phyloP scores from a whole-genome alignment of 192 early-diverging fungal genomes.

The Bifiguratus adelaidae region DNA sequence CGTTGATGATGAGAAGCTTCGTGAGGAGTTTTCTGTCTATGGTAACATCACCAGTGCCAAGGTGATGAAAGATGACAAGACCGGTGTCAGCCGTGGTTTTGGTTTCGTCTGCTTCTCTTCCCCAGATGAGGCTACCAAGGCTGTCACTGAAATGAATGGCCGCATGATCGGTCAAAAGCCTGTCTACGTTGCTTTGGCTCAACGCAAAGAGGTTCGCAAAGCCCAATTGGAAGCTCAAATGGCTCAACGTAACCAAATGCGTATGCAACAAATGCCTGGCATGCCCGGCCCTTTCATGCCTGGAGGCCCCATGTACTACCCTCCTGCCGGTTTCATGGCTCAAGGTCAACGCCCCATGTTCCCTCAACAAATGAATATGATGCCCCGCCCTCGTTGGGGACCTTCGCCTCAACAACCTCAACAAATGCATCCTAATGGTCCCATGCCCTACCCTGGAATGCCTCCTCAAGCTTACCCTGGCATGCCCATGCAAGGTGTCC shows the following conservation, averaged over 20 bases:
- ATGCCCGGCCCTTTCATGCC: constrained; percentile 39
- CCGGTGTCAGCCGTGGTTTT: constrained; percentile 77
- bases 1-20: constrained; percentile 92
- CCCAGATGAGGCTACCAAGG: constrained; percentile 97
- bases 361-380: constrained; percentile 27
- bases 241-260: constrained; percentile 78
- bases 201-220: constrained; percentile 94
- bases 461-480: constrained; percentile 32
- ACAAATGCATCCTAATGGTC: constrained; percentile 30
- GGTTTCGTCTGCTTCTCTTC: constrained; percentile 99
- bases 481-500: constrained; percentile 48
- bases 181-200: constrained; percentile 95
- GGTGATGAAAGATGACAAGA: constrained; percentile 94
- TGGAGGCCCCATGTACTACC: constrained; percentile 13
- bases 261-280: constrained; percentile 32
- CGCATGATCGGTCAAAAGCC: constrained; percentile 92
- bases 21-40: constrained; percentile 92
- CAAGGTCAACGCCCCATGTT: constrained; percentile 22
- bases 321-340: constrained; percentile 12
- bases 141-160: constrained; percentile 98
- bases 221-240: constrained; percentile 95
- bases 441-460: constrained; percentile 24
- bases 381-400: constrained; percentile 30
- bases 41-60: constrained; percentile 95
- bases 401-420: constrained; percentile 31